Conservation (phyloP, 345 rosid species). For the Excoecaria cochinchinensis region DNA sequence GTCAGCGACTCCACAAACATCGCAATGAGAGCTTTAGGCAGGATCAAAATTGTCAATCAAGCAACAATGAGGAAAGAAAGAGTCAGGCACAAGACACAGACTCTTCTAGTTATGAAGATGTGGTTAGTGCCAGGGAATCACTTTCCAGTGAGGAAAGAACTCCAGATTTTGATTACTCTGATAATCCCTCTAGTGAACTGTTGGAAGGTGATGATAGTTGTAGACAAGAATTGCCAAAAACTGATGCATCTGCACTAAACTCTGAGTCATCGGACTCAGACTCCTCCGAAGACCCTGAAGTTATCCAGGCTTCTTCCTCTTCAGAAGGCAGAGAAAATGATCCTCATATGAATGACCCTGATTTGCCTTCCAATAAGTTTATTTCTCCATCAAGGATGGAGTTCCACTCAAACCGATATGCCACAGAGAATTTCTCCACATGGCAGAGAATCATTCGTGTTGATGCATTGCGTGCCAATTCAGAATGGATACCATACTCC, state of each 20-base stretch:
- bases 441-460: slow-evolving; percentile 97
- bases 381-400: slow-evolving; percentile 39
- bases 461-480: slow-evolving; percentile 93
- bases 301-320: slow-evolving; percentile 44
- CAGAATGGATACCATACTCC: slow-evolving; percentile 72
- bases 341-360: slow-evolving; percentile 18
- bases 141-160: slow-evolving; percentile 61
- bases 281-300: slow-evolving; percentile 68
- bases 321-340: slow-evolving; percentile 42
- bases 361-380: slow-evolving; percentile 28
- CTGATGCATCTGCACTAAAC: slow-evolving; percentile 50
- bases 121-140: slow-evolving; percentile 66
- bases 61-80: slow-evolving; percentile 33
- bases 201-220: slow-evolving; percentile 52
- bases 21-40: slow-evolving; percentile 36
- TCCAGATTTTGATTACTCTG: slow-evolving; percentile 49
- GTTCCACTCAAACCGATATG: slow-evolving; percentile 21
- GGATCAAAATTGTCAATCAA: slow-evolving; percentile 34
- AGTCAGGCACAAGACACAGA: slow-evolving; percentile 47
- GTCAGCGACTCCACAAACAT: slow-evolving; percentile 51
- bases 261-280: slow-evolving; percentile 81
- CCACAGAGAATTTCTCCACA: slow-evolving; percentile 64
- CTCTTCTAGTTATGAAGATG: slow-evolving; percentile 72
- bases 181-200: slow-evolving; percentile 50
- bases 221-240: slow-evolving; percentile 40